Evolutionary conservation across 2,329 filamentous ascomycete genomes (phyloP).

Genomic region (Colletotrichum neosansevieriae): DNA sequence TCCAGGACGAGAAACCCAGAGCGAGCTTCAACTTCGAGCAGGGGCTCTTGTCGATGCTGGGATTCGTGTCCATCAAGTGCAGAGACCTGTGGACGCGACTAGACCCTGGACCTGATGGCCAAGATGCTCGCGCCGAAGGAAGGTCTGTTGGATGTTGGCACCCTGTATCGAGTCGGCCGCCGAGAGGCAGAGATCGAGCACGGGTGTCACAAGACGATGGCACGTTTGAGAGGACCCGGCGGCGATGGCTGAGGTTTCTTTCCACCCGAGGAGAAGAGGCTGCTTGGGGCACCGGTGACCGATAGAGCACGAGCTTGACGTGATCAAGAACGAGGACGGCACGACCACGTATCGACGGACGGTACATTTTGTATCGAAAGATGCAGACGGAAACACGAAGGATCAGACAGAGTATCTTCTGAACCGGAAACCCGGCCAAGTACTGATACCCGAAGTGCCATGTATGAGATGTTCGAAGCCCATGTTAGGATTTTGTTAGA

Average conservation of each 20-base stretch:
- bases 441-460: neutral
- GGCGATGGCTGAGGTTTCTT: conserved; percentile 9
- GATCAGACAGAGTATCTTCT: conserved; percentile 23
- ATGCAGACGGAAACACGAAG: neutral
- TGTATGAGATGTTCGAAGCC: conserved; percentile 30
- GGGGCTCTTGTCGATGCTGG: conserved; percentile 22
- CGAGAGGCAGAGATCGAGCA: conserved; percentile 34
- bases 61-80: conserved; percentile 23
- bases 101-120: conserved; percentile 49
- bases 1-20: conserved; percentile 42
- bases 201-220: conserved; percentile 27
- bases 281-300: conserved; percentile 18
- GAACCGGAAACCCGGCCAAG: conserved; percentile 15
- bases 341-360: conserved; percentile 20
- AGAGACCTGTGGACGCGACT: conserved; percentile 51
- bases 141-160: conserved; percentile 18
- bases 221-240: conserved; percentile 16
- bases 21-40: conserved; percentile 32
- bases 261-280: conserved; percentile 19
- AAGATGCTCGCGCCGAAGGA: conserved; percentile 43
- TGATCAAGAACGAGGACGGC: neutral
- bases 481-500: neutral
- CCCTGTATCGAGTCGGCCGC: conserved; percentile 25
- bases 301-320: conserved; percentile 27
- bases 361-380: conserved; percentile 7